Evolutionary conservation across 441 rosid species (phyloP).

Genomic region (Kokia cookei): DNA sequence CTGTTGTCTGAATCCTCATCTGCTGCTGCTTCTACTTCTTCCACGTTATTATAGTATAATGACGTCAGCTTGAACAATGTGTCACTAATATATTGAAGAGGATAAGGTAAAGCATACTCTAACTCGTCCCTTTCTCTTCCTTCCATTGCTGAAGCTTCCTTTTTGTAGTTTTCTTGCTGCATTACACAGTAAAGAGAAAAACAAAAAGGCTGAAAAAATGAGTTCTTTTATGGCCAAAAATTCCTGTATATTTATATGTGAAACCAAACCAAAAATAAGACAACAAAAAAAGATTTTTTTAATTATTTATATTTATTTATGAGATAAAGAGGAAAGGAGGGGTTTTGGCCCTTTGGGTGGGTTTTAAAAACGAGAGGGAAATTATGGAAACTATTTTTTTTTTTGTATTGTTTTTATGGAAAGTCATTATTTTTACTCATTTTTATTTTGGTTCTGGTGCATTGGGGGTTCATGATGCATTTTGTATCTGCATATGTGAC

Average conservation of each 20-base stretch:
- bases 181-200: conserved; percentile 15
- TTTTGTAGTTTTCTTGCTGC: conserved; percentile 14
- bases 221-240: conserved; percentile 1
- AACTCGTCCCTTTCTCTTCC: conserved; percentile 8
- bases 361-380: conserved; percentile 16
- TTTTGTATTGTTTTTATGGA: neutral
- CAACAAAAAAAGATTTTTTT: neutral
- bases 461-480: neutral
- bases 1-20: conserved; percentile 10
- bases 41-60: conserved; percentile 11
- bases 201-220: neutral
- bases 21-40: conserved; percentile 11
- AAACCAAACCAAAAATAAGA: neutral
- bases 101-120: conserved; percentile 18
- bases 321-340: neutral
- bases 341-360: neutral
- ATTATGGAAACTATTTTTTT: conserved; percentile 10
- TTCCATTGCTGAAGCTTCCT: conserved; percentile 20
- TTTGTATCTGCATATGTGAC: neutral
- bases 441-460: neutral
- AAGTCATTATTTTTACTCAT: neutral
- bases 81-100: neutral
- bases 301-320: neutral
- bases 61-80: conserved; percentile 6
- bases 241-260: neutral